Evolutionary conservation across 1,284 basidiomycete genomes (phyloP).

Genomic region (Microstroma glucosiphilum): DNA sequence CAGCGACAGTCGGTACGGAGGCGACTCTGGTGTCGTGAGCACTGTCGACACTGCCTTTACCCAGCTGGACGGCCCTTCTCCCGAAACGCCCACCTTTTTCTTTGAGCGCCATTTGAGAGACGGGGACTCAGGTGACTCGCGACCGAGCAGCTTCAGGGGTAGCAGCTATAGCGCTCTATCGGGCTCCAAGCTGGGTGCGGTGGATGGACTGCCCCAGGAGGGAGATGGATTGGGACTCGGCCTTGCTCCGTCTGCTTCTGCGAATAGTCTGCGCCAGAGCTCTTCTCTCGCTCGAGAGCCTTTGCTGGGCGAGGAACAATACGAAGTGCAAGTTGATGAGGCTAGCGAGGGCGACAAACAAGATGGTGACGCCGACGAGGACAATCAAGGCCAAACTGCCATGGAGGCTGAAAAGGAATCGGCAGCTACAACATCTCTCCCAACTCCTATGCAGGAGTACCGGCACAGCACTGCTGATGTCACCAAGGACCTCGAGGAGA

Average conservation of each 20-base stretch:
- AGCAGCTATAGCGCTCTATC: not conserved
- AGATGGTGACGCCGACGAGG: not conserved
- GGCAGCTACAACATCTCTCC: not conserved
- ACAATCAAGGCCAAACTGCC: not conserved
- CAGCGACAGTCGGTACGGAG: not conserved
- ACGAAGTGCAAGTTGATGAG: not conserved
- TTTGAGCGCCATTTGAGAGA: not conserved
- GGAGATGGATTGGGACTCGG: not conserved
- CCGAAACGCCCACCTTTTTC: slow-evolving; percentile 4
- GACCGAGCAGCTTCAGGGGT: not conserved
- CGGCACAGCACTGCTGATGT: not conserved
- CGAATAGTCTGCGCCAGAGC: not conserved
- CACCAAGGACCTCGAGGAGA: slow-evolving; percentile 2
- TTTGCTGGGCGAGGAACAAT: not conserved
- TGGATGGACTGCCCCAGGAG: not conserved
- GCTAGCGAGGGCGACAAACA: not conserved
- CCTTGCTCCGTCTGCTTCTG: not conserved
- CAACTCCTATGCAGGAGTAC: not conserved
- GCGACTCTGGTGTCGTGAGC: not conserved
- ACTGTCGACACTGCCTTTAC: not conserved
- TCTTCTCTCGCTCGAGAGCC: not conserved
- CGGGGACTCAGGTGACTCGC: not conserved
- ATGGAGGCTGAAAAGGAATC: not conserved
- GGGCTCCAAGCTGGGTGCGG: not conserved
- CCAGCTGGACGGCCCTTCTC: not conserved